Conservation (phyloP, 2,329 filamentous ascomycete species). For the Aspergillus uvarum region DNA sequence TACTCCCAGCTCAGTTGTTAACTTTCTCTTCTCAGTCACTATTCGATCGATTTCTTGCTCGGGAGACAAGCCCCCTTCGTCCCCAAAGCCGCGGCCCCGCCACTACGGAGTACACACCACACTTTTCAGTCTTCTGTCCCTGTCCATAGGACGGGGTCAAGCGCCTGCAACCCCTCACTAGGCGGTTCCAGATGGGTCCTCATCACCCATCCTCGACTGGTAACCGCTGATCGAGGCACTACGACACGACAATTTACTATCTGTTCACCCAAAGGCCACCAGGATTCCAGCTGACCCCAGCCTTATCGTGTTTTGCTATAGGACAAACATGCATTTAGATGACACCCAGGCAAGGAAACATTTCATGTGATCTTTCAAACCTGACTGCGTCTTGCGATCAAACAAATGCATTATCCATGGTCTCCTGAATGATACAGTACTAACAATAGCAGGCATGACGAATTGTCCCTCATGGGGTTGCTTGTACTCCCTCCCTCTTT, state of each 20-base stretch:
- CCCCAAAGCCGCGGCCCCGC: not conserved
- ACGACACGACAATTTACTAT: not conserved
- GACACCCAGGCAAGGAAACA: not conserved
- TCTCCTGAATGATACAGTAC: not conserved
- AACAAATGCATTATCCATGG: not conserved
- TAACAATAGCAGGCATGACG: not conserved
- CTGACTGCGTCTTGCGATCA: not conserved
- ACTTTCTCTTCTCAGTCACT: not conserved
- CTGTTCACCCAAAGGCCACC: not conserved
- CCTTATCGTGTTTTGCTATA: not conserved
- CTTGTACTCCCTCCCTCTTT: not conserved
- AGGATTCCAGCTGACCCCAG: not conserved
- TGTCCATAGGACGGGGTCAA: conserved; percentile 9
- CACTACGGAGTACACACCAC: not conserved
- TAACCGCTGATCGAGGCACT: not conserved
- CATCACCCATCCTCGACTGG: not conserved
- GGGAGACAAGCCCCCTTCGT: not conserved
- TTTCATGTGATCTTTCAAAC: conserved; percentile 4
- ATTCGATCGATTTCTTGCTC: not conserved
- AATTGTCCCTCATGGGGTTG: not conserved
- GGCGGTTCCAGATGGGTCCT: not conserved
- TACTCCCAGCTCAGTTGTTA: no score
- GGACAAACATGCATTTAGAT: not conserved
- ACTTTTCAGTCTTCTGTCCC: not conserved
- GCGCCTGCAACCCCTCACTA: conserved; percentile 1